phyloP scores from a whole-genome alignment of 371 early-diverging fungal genomes.

The Mucor racemosus region DNA sequence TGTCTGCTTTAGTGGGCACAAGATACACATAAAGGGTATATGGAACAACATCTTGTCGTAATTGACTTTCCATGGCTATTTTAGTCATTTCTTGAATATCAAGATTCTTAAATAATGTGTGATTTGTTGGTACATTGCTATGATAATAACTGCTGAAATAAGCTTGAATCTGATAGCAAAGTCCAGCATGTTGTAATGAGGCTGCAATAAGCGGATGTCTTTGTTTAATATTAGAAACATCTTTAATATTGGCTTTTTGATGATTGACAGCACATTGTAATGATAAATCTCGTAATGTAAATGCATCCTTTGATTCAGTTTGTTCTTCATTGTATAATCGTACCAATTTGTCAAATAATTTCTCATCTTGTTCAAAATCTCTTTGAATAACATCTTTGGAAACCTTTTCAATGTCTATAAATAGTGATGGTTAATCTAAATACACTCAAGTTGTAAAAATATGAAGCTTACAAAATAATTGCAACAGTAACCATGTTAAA shows the following conservation, averaged over 20 bases:
- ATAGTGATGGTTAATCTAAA: neutral
- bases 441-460: too few relatives aligned
- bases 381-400: constrained; percentile 56
- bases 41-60: constrained; percentile 72
- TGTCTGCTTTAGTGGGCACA: constrained; percentile 64
- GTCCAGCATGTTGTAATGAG: constrained; percentile 66
- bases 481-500: constrained; percentile 75
- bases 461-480: constrained; percentile 63
- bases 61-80: constrained; percentile 74
- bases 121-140: constrained; percentile 56
- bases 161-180: constrained; percentile 60
- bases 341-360: constrained; percentile 70
- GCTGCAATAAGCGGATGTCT: constrained; percentile 73
- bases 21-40: constrained; percentile 79
- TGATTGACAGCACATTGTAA: constrained; percentile 75
- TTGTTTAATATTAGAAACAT: constrained; percentile 72
- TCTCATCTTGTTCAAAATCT: constrained; percentile 78
- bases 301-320: constrained; percentile 73
- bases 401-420: constrained; percentile 63
- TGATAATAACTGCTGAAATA: constrained; percentile 62
- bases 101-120: constrained; percentile 60
- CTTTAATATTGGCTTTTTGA: constrained; percentile 68
- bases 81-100: constrained; percentile 70
- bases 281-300: constrained; percentile 76
- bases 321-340: constrained; percentile 78